Percentiles rank a stretch among this genome's conserved stretches.
Evolutionary conservation across 1,139 yeast genomes (phyloP).

Genomic region (Protomyces gravidus): DNA sequence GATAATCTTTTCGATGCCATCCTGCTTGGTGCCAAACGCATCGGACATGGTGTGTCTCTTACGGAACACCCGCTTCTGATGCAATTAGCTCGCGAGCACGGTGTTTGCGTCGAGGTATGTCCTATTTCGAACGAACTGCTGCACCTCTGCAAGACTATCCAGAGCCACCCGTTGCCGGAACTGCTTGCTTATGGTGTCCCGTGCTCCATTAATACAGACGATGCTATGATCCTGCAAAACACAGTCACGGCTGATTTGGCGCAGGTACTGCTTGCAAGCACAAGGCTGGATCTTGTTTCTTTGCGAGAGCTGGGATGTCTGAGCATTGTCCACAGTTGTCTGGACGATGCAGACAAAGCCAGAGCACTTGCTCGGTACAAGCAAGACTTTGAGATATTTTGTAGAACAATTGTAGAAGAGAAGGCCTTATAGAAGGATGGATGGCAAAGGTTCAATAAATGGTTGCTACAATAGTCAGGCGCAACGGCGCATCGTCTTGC

Average conservation of each 20-base stretch:
- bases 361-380: background rate
- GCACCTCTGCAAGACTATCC: slow-evolving; percentile 1
- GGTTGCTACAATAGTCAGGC: too few species aligned
- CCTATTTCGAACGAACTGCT: slow-evolving; percentile 1
- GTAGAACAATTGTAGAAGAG: background rate
- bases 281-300: background rate
- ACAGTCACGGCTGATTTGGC: background rate
- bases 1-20: slow-evolving; percentile 2
- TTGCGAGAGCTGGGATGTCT: background rate
- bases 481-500: too few species aligned
- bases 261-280: background rate
- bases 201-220: slow-evolving; percentile 2
- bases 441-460: too few species aligned
- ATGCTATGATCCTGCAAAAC: background rate
- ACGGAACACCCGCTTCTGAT: background rate
- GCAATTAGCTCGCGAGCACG: background rate
- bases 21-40: slow-evolving; percentile 1
- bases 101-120: background rate
- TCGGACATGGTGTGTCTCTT: background rate
- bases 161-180: background rate
- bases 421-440: too few species aligned
- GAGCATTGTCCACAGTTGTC: background rate
- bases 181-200: slow-evolving; percentile 1
- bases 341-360: background rate
- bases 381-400: background rate